phyloP scores from a whole-genome alignment of 768 basidiomycete species.

The Lanmaoa rubissima region DNA sequence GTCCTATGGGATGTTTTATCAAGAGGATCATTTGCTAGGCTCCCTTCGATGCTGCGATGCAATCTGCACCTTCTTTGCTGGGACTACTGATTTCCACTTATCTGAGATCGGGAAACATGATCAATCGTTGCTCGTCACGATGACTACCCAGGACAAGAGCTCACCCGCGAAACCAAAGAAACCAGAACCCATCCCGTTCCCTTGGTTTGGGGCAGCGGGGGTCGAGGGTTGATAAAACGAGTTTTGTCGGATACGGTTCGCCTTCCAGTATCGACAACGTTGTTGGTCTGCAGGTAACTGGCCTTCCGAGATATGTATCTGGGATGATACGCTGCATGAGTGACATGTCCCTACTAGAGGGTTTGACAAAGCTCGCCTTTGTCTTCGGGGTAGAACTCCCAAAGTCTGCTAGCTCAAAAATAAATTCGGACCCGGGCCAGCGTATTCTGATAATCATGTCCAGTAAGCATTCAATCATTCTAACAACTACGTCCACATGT shows the following conservation, averaged over 20 bases:
- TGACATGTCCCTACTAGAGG: not conserved
- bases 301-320: slow-evolving; percentile 28
- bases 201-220: slow-evolving; percentile 7
- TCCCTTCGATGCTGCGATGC: slow-evolving; percentile 8
- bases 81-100: slow-evolving; percentile 23
- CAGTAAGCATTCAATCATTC: not conserved
- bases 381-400: slow-evolving; percentile 30
- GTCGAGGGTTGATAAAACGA: slow-evolving; percentile 30
- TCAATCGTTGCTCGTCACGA: not conserved
- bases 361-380: slow-evolving; percentile 13
- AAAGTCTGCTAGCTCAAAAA: slow-evolving; percentile 26
- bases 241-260: slow-evolving; percentile 27
- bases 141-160: not conserved
- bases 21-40: slow-evolving; percentile 1
- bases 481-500: not conserved
- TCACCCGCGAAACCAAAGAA: slow-evolving; percentile 25
- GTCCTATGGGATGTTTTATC: not conserved
- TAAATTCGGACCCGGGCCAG: slow-evolving; percentile 29
- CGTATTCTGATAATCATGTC: slow-evolving; percentile 18
- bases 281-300: slow-evolving; percentile 22
- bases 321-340: not conserved
- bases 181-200: slow-evolving; percentile 12
- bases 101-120: slow-evolving; percentile 7
- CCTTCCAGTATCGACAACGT: slow-evolving; percentile 32
- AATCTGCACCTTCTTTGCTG: slow-evolving; percentile 22